A percentile compares a stretch with the other conserved stretches of the same genome.
Evolutionary conservation across 176 grass and related monocot species (phyloP).

Genomic region (Cenchrus fungigraminus): DNA sequence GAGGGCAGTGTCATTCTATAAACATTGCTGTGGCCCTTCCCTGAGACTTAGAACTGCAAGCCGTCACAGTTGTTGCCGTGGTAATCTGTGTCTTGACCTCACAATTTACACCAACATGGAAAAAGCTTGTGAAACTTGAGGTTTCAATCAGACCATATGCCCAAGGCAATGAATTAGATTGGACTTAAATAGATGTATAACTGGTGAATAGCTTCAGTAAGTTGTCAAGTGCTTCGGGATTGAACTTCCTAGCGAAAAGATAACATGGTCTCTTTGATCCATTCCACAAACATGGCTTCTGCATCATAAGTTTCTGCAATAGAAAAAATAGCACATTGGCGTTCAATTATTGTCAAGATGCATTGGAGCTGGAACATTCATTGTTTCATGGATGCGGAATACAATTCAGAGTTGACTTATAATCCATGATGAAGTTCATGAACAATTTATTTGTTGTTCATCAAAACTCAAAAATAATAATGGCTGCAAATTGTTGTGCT

Average conservation of each 20-base stretch:
- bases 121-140: background rate
- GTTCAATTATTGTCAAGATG: background rate
- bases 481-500: background rate
- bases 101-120: slow-evolving; percentile 60
- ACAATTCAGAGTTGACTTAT: background rate
- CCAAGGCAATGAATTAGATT: slow-evolving; percentile 49
- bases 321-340: background rate
- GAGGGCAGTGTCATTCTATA: slow-evolving; percentile 48
- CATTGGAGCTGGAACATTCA: slow-evolving; percentile 17
- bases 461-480: background rate
- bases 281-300: slow-evolving; percentile 87
- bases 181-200: slow-evolving; percentile 74
- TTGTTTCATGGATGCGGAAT: background rate
- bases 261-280: slow-evolving; percentile 95
- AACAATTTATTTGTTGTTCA: slow-evolving; percentile 11
- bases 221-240: slow-evolving; percentile 78
- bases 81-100: slow-evolving; percentile 48
- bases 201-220: slow-evolving; percentile 82
- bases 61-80: slow-evolving; percentile 31
- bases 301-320: slow-evolving; percentile 69
- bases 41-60: slow-evolving; percentile 41
- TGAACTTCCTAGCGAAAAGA: slow-evolving; percentile 93
- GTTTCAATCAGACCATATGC: slow-evolving; percentile 23
- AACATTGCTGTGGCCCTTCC: slow-evolving; percentile 42
- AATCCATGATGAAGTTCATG: slow-evolving; percentile 1